Evolutionary conservation across 1,284 basidiomycete genomes (phyloP), one percentile per base, ranked within the genome.

Genomic region (Flammula alnicola): DNA sequence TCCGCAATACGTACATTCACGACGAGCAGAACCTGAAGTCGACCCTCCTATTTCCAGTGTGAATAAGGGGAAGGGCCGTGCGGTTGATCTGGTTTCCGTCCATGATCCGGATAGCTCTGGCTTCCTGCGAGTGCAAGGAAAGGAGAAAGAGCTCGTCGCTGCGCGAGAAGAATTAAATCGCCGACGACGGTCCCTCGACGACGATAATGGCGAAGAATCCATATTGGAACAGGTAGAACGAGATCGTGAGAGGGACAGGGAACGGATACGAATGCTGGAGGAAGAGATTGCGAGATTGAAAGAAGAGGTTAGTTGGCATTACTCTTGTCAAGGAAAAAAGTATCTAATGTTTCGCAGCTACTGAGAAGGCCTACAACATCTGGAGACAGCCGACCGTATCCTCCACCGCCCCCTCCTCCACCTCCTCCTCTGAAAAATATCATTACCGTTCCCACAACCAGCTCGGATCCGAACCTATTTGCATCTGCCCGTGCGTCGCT

Each of bases 261-360:
- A 77, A 51, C 77, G 78, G 38, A 91, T 91, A 19, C 72, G 68
- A 44, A 68, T 73, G 54, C 72, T 91, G 3, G 88, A 91, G 61
- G 79, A 80, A 36, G 88, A 91, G 61, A 78, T 91, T 30, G 66
- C 67, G 39, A 62, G 72, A 39, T 63, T 91, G 39, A 82, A 77
- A 55, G 77, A 78, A 54, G 84, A 91, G 78, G 88, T 90, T 29
- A 7, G 30, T 33, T 44, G 62, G 12, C 10, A 12, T 43, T n/a
- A 6, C 10, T 12, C 10, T 31, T 17, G 23, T n/a, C 30, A 25
- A 3, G 26, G 11, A 26, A 20, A 7, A 23, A 31, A 5, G 10
- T 9, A 14, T 31, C 23, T 29, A 16, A 26, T 14, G 20, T 5
- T 30, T 26, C 32, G 49, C 50, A 83, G 86, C 71, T 87, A 40